Conservation (phyloP, 768 basidiomycete species). For the Hebeloma cylindrosporum region DNA sequence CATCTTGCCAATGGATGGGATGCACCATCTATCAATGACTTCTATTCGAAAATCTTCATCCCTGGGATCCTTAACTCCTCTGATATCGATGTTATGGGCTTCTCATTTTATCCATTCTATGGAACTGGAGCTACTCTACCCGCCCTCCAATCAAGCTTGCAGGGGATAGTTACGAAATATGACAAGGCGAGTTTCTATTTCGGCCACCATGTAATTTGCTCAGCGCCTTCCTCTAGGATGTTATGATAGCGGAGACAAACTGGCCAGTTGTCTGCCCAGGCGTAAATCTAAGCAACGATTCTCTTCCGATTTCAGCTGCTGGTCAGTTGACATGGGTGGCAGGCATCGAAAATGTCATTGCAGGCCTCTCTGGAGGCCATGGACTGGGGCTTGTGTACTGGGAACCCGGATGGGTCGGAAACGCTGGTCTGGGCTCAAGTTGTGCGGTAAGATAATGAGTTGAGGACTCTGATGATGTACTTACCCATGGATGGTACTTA, state of each 20-base stretch:
- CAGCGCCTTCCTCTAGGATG: conserved; percentile 30
- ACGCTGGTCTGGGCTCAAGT: conserved; percentile 44
- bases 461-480: background rate
- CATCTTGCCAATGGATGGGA: conserved; percentile 70
- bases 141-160: conserved; percentile 50
- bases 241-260: conserved; percentile 66
- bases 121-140: conserved; percentile 54
- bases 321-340: conserved; percentile 57
- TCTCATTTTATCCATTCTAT: conserved; percentile 70
- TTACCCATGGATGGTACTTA: background rate
- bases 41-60: conserved; percentile 53
- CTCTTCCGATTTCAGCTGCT: conserved; percentile 45
- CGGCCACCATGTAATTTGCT: background rate
- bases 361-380: conserved; percentile 47
- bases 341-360: conserved; percentile 48
- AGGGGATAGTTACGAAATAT: conserved; percentile 46
- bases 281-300: conserved; percentile 43
- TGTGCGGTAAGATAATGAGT: conserved; percentile 34
- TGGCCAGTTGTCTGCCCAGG: conserved; percentile 56
- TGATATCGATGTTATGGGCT: conserved; percentile 59
- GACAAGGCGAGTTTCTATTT: conserved; percentile 39
- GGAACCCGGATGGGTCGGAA: conserved; percentile 68
- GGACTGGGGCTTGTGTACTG: conserved; percentile 57
- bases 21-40: conserved; percentile 41
- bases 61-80: conserved; percentile 46